Conservation (phyloP, 306 rosid species). For the Betula pendula region DNA sequence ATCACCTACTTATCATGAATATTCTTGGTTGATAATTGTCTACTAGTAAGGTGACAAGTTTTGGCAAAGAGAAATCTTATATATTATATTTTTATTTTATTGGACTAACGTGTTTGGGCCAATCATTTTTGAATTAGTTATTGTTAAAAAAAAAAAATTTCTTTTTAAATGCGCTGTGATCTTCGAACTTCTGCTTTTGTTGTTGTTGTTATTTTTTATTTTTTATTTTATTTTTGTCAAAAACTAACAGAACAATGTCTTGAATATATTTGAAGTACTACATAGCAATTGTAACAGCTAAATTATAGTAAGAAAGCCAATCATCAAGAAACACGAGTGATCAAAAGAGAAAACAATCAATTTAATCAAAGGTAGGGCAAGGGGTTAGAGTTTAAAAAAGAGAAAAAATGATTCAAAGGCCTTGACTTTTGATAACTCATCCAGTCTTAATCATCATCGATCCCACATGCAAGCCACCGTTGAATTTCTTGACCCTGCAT, state of each 20-base stretch:
- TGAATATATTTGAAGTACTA: neutral
- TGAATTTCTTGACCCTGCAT: constrained; percentile 34
- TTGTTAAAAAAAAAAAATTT: too few species aligned
- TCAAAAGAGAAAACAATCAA: neutral
- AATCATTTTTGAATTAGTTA: too few species aligned
- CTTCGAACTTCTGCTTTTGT: neutral
- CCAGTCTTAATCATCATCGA: constrained; percentile 37
- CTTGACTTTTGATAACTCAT: constrained; percentile 26
- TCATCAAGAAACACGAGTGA: neutral
- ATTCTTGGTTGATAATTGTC: neutral
- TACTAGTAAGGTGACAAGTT: too few species aligned
- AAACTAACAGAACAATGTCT: neutral
- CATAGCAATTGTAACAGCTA: neutral
- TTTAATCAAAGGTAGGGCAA: neutral
- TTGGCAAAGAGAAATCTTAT: too few species aligned
- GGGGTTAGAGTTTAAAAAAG: neutral
- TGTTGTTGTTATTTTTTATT: too few species aligned
- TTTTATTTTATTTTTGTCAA: neutral
- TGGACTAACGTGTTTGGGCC: too few species aligned
- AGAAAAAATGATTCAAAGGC: neutral
- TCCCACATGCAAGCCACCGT: constrained; percentile 59
- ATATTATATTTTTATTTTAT: too few species aligned
- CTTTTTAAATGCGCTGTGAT: too few species aligned
- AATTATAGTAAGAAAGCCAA: neutral
- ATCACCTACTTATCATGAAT: neutral